Percentiles rank a stretch among this genome's conserved stretches.
Evolutionary conservation across 2,329 filamentous ascomycete genomes (phyloP).

Genomic region (Periconia macrospinosa): DNA sequence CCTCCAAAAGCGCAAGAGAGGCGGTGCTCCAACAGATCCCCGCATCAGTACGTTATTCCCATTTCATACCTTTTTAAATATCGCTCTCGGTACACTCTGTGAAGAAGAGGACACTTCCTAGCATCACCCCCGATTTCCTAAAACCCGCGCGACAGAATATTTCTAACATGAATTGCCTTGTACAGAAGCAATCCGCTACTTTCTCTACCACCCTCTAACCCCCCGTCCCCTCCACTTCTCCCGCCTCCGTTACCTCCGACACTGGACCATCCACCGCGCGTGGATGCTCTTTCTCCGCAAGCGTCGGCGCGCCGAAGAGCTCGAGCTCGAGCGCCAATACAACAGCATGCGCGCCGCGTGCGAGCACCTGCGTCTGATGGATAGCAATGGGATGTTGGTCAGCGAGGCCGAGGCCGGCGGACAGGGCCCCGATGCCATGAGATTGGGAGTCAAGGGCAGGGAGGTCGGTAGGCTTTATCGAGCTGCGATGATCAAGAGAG

Average conservation of each 20-base stretch:
- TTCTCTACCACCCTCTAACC: constrained; percentile 68
- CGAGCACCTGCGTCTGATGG: constrained; percentile 71
- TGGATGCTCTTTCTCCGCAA: constrained; percentile 81
- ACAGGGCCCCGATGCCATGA: constrained; percentile 49
- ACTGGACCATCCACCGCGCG: constrained; percentile 98
- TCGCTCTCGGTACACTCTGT: not conserved
- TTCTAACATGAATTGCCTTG: not conserved
- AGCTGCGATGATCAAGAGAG: constrained; percentile 88
- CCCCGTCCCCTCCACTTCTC: constrained; percentile 84
- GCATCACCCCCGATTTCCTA: not conserved
- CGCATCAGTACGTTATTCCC: constrained; percentile 33
- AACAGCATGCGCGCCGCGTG: constrained; percentile 82
- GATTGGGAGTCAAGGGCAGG: constrained; percentile 40
- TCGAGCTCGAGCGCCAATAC: constrained; percentile 77
- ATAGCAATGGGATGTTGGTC: constrained; percentile 45
- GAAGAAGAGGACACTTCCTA: not conserved
- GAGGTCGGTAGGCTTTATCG: constrained; percentile 77
- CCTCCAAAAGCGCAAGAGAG: constrained; percentile 29
- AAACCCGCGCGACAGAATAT: not conserved
- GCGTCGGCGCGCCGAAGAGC: constrained; percentile 64
- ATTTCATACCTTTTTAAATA: not conserved
- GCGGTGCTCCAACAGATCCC: constrained; percentile 26
- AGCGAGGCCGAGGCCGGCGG: constrained; percentile 55
- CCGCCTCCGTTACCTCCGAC: constrained; percentile 82
- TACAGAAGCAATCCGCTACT: constrained; percentile 70